Evolutionary conservation across 2,329 filamentous ascomycete species (phyloP).

Genomic region (Ceratocystis huliohia): DNA sequence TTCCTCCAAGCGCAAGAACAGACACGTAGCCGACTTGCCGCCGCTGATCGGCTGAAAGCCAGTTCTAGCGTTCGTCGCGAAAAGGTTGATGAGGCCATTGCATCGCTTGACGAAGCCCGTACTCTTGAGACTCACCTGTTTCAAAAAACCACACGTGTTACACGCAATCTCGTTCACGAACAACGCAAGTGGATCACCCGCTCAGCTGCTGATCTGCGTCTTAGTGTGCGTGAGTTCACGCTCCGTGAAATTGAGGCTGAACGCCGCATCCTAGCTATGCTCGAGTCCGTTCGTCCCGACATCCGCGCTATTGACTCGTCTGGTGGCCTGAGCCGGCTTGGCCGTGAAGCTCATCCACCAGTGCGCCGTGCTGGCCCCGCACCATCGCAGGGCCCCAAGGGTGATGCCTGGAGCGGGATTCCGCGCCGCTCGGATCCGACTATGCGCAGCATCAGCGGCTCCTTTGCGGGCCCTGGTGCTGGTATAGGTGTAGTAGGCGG

Average conservation of each 20-base stretch:
- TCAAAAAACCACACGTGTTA: slow-evolving; percentile 80
- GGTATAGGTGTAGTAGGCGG: slow-evolving; percentile 27
- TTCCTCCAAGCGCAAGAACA: slow-evolving; percentile 80
- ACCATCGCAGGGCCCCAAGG: slow-evolving; percentile 86
- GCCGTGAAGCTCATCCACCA: slow-evolving; percentile 73
- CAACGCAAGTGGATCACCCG: slow-evolving; percentile 82
- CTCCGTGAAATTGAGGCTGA: slow-evolving; percentile 92
- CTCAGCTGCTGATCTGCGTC: slow-evolving; percentile 70
- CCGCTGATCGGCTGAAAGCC: slow-evolving; percentile 77
- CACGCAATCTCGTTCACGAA: slow-evolving; percentile 75
- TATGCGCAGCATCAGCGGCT: slow-evolving; percentile 60
- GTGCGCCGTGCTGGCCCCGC: slow-evolving; percentile 62
- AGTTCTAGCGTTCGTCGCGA: slow-evolving; percentile 79
- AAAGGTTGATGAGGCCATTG: slow-evolving; percentile 96
- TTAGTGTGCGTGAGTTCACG: slow-evolving; percentile 81
- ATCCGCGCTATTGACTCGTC: slow-evolving; percentile 85
- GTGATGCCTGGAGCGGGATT: slow-evolving; percentile 96
- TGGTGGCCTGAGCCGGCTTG: slow-evolving; percentile 78
- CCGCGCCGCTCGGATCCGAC: slow-evolving; percentile 69
- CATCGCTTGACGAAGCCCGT: slow-evolving; percentile 74
- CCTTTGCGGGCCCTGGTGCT: slow-evolving; percentile 43
- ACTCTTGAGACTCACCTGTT: slow-evolving; percentile 68
- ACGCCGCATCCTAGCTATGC: slow-evolving; percentile 73
- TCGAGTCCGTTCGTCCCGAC: slow-evolving; percentile 89
- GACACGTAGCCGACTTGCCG: slow-evolving; percentile 68